Evolutionary conservation across 495 filamentous ascomycete genomes (phyloP), one percentile per base, ranked within the genome.

Genomic region (Neurospora cerealis): DNA sequence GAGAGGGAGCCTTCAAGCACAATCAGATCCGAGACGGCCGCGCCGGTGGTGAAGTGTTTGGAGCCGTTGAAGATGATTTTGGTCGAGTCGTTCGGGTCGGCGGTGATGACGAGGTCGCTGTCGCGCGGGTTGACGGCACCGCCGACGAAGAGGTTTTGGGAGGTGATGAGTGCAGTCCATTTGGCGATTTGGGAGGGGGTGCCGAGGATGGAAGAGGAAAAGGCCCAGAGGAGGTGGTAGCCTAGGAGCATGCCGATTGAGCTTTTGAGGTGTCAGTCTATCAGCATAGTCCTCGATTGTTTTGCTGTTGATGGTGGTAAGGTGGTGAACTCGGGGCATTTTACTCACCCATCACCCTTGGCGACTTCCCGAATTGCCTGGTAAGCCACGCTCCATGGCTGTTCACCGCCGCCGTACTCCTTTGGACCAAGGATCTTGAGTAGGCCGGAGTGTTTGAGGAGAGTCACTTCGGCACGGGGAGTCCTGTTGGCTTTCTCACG

Each of bases 31-130:
- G 87, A 88, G 0, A 91, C 82, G 0, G 89, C 88, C 40, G 88
- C 88, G 19, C 89, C 89, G 8, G 88, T 91, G 75, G 87, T 90
- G 83, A 91, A 91, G 80, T 85, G 77, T 78, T 91, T 91, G 76
- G 82, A 83, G 28, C 88, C 88, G 75, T 86, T 86, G 81, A 88
- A 90, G 36, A 88, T 81, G 37, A 90, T 77, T 13, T 86, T 74
- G 19, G 86, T 82, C 17, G 80, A 76, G 10, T 54, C 10, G 9
- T 86, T 83, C 13, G 86, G 88, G 46, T 86, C 83, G 11, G 80
- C 76, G 15, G 82, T 86, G 75, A 89, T 88, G 60, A 82, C 86
- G 32, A 88, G 80, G 74, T 91, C 87, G 66, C 79, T 86, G 75
- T 90, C 88, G 15, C 89, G 84, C 13, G 88, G 88, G 77, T 91